Conservation (phyloP, 148 eudicot genomes). For the Fallopia convolvulus region DNA sequence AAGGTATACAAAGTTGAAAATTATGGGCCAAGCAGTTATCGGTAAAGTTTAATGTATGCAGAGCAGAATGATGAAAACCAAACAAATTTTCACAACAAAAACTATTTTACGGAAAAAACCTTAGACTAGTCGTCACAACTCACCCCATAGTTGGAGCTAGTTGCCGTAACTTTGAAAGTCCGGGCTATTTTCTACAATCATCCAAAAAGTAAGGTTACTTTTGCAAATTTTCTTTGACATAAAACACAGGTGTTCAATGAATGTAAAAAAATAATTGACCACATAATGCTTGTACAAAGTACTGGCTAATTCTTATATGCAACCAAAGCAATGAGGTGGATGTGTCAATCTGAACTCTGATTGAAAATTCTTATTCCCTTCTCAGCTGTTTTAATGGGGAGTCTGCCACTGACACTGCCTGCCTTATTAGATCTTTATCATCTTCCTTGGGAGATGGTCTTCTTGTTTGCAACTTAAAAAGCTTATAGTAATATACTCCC, state of each 20-base stretch:
- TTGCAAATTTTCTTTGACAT: background rate
- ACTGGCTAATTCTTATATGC: background rate
- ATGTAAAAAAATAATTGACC: background rate
- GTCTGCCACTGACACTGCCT: background rate
- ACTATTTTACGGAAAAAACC: too few species aligned
- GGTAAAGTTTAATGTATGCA: background rate
- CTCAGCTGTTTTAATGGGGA: background rate
- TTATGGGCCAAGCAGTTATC: background rate
- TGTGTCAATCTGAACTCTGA: slow-evolving; percentile 7
- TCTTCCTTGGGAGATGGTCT: slow-evolving; percentile 3
- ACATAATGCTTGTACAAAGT: background rate
- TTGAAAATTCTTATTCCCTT: slow-evolving; percentile 1
- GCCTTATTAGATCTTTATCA: background rate
- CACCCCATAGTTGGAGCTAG: too few species aligned
- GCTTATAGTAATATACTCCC: background rate
- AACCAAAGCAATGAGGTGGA: slow-evolving; percentile 5
- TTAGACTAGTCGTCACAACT: too few species aligned
- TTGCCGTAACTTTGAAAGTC: too few species aligned
- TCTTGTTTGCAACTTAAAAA: background rate
- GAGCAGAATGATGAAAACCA: background rate
- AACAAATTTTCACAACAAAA: background rate
- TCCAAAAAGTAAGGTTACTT: too few species aligned
- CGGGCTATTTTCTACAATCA: too few species aligned
- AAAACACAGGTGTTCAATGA: background rate
- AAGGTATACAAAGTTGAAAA: background rate